Base-by-base conservation (phyloP, 768 basidiomycete genomes). In the Pleurotus tuber-regium region DNA sequence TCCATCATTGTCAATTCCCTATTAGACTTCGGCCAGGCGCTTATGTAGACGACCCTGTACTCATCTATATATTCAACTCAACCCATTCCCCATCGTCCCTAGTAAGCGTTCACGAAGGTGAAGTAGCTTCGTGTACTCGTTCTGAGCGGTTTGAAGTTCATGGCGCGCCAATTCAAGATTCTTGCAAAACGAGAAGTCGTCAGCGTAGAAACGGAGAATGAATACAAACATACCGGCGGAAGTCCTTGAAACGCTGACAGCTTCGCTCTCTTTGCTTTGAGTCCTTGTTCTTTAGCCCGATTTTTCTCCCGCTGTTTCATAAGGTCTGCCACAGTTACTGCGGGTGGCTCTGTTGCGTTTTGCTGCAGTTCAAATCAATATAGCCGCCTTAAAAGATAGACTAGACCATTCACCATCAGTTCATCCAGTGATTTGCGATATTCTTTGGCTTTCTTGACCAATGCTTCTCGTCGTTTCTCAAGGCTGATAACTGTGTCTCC, bases 211-310 rank as follows among this genome's bases (percentile, higher is more conserved):
- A 16, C 30, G 41, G 21, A 1, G 11, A 19, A 39, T n/a, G 23
- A 8, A 19, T 16, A 41, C 8, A 12, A n/a, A 23, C 66, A 23
- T 60, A 79, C 79, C 1, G 79, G 77, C 14, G 79, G 78, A 9
- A 82, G 62, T 0, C 77, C 78, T 55, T 73, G 73, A 58, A 78
- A 80, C 4, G 75, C 70, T 50, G 69, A 67, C 23, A 79, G 57
- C 56, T 71, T 76, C 2, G 70, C 69, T 24, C 71, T 63, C 54
- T 79, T 80, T 23, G 65, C 60, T 54, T 70, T 74, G 18, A 80
- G 58, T 10, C 66, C 63, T n/a, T 70, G 63, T 48, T 72, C 71
- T 35, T 61, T 63, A 14, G 58, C 53, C 21, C 63, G 63, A 48
- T 76, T 73, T 29, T 57, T 64, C 40, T 71, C 70, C 49, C 76